Evolutionary conservation across 495 filamentous ascomycete species (phyloP), one percentile per base, ranked within the genome.

Genomic region (Amniculicola lignicola): DNA sequence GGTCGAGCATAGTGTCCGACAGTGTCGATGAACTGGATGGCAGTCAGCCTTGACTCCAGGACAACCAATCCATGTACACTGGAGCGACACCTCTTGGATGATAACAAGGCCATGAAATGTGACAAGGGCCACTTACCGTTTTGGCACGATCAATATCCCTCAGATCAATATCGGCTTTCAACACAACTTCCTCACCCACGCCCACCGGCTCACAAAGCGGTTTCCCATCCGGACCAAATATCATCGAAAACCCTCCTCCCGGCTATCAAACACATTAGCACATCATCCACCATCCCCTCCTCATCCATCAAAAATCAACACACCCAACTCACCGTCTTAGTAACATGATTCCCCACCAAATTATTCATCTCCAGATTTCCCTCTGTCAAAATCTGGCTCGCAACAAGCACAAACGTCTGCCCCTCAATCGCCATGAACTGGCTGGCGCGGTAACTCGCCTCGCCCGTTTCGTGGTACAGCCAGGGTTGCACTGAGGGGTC

Each of bases 111-210:
- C n/a, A n/a, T n/a, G n/a, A n/a, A n/a, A n/a, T n/a, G 16, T 11
- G 3, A 16, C 22, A 10, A 48, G 14, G 28, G 29, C 9, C 16
- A 23, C 29, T 2, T 44, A 53, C 50, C 11, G 47, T 22, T 46
- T 70, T 73, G 0, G 67, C 54, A 21, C 45, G 37, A n/a, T 49
- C 42, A 31, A 71, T 69, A 2, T 63, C 56, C 16, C 61, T 29
- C 14, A 75, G 48, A 33, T 73, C 65, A 7, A 76, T 43, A 46
- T 73, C 63, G 2, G 64, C 67, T 27, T 59, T 67, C 5, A 76
- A 36, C 7, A 75, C 62, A 0, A 53, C 61, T 40, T 75, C 72
- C 29, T 56, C 56, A 0, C 48, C 65, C 6, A 44, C 42, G 22
- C 53, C 50, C 14, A 67, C 21, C 3, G 40, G 36, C 24, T 64